A percentile compares a stretch with the other conserved stretches of the same genome.
Conservation (phyloP, 164 flowering plant species). For the Magnolia sinica region DNA sequence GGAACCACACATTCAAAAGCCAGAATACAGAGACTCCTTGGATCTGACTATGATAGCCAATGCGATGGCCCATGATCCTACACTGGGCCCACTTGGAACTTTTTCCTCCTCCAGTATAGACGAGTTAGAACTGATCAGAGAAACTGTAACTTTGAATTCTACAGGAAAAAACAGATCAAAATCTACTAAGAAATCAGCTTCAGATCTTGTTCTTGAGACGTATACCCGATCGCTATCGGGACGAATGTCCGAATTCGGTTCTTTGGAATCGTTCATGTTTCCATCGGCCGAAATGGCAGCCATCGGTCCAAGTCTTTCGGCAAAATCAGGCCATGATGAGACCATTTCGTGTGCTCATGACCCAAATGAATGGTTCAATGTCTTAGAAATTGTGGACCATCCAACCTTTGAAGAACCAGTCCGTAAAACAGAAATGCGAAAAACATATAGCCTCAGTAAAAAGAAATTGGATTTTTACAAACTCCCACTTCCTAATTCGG, state of each 20-base stretch:
- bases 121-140: constrained; percentile 10
- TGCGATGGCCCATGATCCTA: constrained; percentile 10
- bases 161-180: background rate
- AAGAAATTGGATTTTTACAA: constrained; percentile 16
- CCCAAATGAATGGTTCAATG: background rate
- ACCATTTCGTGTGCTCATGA: constrained; percentile 12
- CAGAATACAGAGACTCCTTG: constrained; percentile 15
- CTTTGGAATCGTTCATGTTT: constrained; percentile 21
- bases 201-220: constrained; percentile 25
- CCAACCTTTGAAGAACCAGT: constrained; percentile 14
- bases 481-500: constrained; percentile 51
- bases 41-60: too few species aligned
- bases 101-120: constrained; percentile 29
- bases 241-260: constrained; percentile 14
- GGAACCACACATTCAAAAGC: constrained; percentile 36
- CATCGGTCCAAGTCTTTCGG: constrained; percentile 1
- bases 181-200: constrained; percentile 18
- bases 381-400: background rate
- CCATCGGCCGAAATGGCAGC: background rate
- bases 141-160: constrained; percentile 5
- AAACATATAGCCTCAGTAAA: constrained; percentile 28
- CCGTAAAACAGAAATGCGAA: constrained; percentile 5
- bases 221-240: constrained; percentile 20
- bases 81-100: constrained; percentile 11
- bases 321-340: constrained; percentile 16